These are phyloP conservation scores for Apiospora koreana DNA, from an alignment of 2,329 filamentous ascomycete genomes.

Conservation along the genomic window DNA sequence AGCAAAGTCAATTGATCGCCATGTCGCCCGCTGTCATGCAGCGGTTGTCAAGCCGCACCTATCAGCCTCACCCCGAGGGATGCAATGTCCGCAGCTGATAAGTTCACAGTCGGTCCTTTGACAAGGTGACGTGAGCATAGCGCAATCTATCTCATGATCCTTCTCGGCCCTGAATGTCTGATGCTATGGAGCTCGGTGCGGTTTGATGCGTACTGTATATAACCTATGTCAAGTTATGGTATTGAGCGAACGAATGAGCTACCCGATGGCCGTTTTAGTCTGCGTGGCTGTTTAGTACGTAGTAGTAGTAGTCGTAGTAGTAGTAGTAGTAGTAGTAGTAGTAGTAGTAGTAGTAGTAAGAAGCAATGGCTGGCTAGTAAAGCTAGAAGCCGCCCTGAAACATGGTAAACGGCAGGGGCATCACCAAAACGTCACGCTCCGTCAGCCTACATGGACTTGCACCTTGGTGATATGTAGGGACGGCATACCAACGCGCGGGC, in stretches of 20 bases:
- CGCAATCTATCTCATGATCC: not conserved
- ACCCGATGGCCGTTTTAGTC: not conserved
- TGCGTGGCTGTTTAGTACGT: too few species aligned
- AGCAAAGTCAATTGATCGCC: not conserved
- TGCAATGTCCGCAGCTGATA: not conserved
- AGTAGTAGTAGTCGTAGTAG: too few species aligned
- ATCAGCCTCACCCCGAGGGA: not conserved
- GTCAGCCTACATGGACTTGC: not conserved
- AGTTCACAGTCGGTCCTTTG: not conserved
- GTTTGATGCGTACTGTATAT: not conserved
- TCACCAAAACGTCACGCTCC: slow-evolving; percentile 13
- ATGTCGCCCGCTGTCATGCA: not conserved
- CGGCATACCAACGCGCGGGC: not conserved
- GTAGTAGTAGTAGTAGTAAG: not conserved
- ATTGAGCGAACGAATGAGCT: not conserved
- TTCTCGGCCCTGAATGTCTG: not conserved
- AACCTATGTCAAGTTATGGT: not conserved
- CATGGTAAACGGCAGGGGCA: slow-evolving; percentile 10
- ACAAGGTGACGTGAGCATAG: not conserved
- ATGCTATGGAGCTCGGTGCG: not conserved
- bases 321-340: too few species aligned
- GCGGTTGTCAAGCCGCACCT: not conserved
- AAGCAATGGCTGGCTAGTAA: not conserved
- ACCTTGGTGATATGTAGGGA: not conserved
- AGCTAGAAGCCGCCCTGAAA: slow-evolving; percentile 10